Evolutionary conservation across 2,329 filamentous ascomycete genomes (phyloP), one percentile per base, ranked within the genome.

Genomic region (Hymenoscyphus albidus): DNA sequence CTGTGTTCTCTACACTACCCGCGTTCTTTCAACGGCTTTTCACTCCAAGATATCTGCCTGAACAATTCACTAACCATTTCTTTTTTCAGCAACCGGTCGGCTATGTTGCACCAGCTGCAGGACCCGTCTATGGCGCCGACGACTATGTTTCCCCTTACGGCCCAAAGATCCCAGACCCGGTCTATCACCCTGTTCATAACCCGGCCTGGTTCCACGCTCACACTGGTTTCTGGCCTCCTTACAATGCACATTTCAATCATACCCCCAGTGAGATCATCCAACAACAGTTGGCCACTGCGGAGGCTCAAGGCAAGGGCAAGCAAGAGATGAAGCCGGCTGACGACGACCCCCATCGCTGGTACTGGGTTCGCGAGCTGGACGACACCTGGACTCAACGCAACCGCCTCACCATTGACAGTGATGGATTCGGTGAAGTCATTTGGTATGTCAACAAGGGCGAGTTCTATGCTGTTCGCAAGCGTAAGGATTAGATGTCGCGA

Each of bases 281-380:
- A 5, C 65, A 70, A 51, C 70, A 74, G 38, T 66, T 74, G 51
- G 62, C 62, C 13, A 65, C 57, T 3, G 69, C 71, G 2, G 64
- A 71, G 16, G 62, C 58, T 6, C 55, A 64, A 1, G 69, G 72
- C 16, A 70, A 70, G 31, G 62, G 68, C 55, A 70, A 71, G 61
- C 85, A 88, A 78, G 85, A 87, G 70, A 85, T 88, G 73, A 85
- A 86, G 75, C 86, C 86, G 1, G 80, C 81, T 22, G 85, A 88
- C 71, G 81, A 85, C 68, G 82, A 87, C 75, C 81, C 83, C 48
- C 80, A 79, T 56, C 84, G 85, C 67, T 83, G 85, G 77, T 89
- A 88, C 77, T 85, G 81, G 77, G 80, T 83, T 70, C 82, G 84
- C 64, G 85, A 88, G 76, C 76, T 83, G 69, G 85, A 88, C 74